Evolutionary conservation across 352 stramenopile genomes (phyloP).

Genomic region (Plasmopara muralis): DNA sequence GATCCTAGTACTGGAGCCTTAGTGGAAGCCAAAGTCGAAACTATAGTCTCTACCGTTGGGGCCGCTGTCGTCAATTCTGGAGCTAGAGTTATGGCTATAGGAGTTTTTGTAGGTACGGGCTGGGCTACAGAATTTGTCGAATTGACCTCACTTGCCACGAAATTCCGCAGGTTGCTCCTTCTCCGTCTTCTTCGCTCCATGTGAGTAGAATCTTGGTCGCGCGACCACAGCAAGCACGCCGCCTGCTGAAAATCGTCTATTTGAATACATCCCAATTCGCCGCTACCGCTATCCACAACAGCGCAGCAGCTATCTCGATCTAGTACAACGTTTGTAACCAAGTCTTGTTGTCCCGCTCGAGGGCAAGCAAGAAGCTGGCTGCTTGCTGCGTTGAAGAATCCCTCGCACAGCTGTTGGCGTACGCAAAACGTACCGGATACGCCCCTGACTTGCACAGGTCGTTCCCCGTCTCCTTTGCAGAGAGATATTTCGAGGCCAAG

Average conservation of each 20-base stretch:
- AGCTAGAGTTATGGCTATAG: background rate
- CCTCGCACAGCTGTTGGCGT: slow-evolving; percentile 26
- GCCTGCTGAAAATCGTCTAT: slow-evolving; percentile 9
- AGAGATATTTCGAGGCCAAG: slow-evolving; percentile 4
- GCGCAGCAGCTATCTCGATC: slow-evolving; percentile 40
- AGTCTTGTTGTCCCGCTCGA: slow-evolving; percentile 18
- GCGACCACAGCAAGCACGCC: slow-evolving; percentile 21
- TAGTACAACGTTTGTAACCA: slow-evolving; percentile 15
- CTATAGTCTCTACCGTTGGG: slow-evolving; percentile 2
- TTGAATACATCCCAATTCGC: slow-evolving; percentile 29
- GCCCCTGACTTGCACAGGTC: slow-evolving; percentile 28
- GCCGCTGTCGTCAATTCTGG: slow-evolving; percentile 1
- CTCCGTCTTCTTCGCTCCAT: slow-evolving; percentile 11
- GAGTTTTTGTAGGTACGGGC: background rate
- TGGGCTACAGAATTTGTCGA: slow-evolving; percentile 5
- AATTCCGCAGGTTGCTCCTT: slow-evolving; percentile 10
- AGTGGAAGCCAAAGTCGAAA: background rate
- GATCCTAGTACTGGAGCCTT: slow-evolving; percentile 1
- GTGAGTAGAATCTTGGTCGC: slow-evolving; percentile 10
- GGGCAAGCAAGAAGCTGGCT: slow-evolving; percentile 30
- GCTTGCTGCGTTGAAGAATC: slow-evolving; percentile 3
- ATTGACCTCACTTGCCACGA: slow-evolving; percentile 6
- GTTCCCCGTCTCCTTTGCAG: slow-evolving; percentile 10
- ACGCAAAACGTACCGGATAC: slow-evolving; percentile 36
- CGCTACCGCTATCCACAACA: slow-evolving; percentile 18